Percentiles rank a stretch among this genome's conserved stretches.
These are phyloP conservation scores for Puccinia hordei DNA, from an alignment of 1,284 basidiomycete genomes.

Conservation along the genomic window DNA sequence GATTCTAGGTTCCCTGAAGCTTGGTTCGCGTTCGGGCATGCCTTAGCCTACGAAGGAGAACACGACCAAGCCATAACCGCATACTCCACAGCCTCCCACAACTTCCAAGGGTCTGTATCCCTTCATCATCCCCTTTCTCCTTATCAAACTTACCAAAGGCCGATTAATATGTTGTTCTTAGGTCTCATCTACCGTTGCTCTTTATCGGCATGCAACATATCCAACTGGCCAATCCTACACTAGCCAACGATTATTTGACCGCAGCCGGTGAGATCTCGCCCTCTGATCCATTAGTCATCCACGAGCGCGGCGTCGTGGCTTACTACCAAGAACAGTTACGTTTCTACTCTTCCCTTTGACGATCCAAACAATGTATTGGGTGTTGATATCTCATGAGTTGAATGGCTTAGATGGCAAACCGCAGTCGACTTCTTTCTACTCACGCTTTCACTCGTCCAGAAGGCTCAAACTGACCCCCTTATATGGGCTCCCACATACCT, in stretches of 20 bases:
- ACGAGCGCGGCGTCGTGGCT: slow-evolving; percentile 89
- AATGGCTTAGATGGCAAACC: slow-evolving; percentile 65
- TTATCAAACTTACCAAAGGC: no score
- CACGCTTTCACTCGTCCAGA: slow-evolving; percentile 72
- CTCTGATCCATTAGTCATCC: slow-evolving; percentile 82
- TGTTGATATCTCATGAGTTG: neutral
- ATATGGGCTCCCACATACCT: slow-evolving; percentile 85
- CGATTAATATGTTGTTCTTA: slow-evolving; percentile 58
- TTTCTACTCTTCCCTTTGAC: neutral
- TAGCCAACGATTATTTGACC: slow-evolving; percentile 83
- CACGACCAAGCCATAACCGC: slow-evolving; percentile 98
- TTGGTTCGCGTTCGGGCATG: slow-evolving; percentile 97
- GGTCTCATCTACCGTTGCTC: slow-evolving; percentile 87
- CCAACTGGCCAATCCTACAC: slow-evolving; percentile 75
- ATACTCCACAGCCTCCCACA: slow-evolving; percentile 89
- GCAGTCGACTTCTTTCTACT: slow-evolving; percentile 73
- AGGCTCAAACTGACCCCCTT: slow-evolving; percentile 78
- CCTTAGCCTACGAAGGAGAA: slow-evolving; percentile 93
- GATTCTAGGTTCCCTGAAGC: slow-evolving; percentile 93
- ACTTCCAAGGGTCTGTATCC: slow-evolving; percentile 88
- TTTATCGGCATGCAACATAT: slow-evolving; percentile 99
- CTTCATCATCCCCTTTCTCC: no score
- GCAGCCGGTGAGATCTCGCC: slow-evolving; percentile 78
- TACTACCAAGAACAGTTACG: slow-evolving; percentile 81
- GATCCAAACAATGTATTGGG: no score